Base-by-base conservation (phyloP, 495 filamentous ascomycete genomes). In the Trichoderma virens region DNA sequence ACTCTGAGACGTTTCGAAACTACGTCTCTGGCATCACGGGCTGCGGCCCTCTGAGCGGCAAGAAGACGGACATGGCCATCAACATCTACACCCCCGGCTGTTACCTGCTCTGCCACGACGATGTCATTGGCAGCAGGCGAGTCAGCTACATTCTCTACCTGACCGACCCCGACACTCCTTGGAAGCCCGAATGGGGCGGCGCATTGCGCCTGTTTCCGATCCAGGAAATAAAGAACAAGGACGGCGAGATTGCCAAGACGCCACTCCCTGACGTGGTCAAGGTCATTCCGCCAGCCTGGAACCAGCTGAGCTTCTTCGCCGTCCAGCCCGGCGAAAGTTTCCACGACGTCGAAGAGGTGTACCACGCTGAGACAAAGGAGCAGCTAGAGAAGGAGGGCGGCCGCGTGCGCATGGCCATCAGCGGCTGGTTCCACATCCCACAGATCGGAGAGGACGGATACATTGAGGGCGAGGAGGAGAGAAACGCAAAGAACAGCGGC, bases 351-450 rank as follows among this genome's bases (percentile, higher is more conserved):
- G 93, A 98, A 77, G 94, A 99, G 74, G 95, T 99, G 18, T 97
- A 96, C 74, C 83, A 89, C 68, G 81, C 84, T 47, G 73, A 76
- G 54, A 76, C 67, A 38, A 76, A 78, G 70, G 72, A 76, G 47
- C 76, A 82, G 64, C 76, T 80, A 2, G 83, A 85, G 62, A 83
- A 84, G 65, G 82, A 88, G 38, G 87, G 87, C 51, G 82, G 82
- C 7, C 85, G 94, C 56, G 85, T 96, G 51, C 85, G 94, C 63
- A 97, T 98, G 92, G 94, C 94, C 30, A 98, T 99, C 67, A 95
- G 90, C 66, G 94, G 94, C n/a, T 99, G 94, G 94, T 99, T 92
- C 76, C 94, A 99, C 72, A 97, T 99, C 62, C 95, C 94, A 0
- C 94, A 99, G 72, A 79, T 89, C 67, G 94, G 94, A 39, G 94